Conservation (phyloP, 2,329 filamentous ascomycete species). For the Colletotrichum trifolii region DNA sequence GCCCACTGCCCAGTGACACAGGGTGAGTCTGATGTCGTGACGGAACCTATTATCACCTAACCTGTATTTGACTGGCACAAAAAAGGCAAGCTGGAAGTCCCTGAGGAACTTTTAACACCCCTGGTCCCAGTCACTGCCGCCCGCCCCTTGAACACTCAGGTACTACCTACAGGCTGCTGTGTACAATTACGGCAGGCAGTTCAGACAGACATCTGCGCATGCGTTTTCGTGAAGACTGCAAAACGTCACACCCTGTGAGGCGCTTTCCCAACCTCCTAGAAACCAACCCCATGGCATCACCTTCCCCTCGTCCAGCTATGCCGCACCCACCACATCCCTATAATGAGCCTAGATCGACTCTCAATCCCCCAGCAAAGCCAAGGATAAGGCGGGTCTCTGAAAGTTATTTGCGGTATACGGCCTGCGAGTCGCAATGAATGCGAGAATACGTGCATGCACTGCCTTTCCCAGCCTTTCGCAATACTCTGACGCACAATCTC, state of each 20-base stretch:
- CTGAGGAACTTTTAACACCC: conserved; percentile 2
- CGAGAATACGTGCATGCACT: conserved; percentile 27
- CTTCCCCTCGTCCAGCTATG: conserved; percentile 16
- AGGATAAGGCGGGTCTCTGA: conserved; percentile 18
- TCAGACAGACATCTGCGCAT: background rate
- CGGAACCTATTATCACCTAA: too few relatives aligned
- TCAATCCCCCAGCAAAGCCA: background rate
- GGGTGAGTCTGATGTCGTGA: too few relatives aligned
- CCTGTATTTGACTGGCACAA: background rate
- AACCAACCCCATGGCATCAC: conserved; percentile 31
- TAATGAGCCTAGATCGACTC: conserved; percentile 9
- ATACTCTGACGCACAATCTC: conserved; percentile 10
- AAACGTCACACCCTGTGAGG: conserved; percentile 18
- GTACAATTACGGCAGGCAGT: too few relatives aligned
- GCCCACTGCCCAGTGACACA: too few relatives aligned
- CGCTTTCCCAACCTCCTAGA: conserved; percentile 26
- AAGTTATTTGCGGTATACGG: background rate
- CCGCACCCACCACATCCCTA: background rate
- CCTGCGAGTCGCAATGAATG: conserved; percentile 10
- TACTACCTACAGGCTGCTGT: conserved; percentile 4
- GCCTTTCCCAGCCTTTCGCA: conserved; percentile 32
- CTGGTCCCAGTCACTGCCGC: conserved; percentile 31
- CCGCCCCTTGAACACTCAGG: conserved; percentile 7
- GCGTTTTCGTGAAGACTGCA: conserved; percentile 17
- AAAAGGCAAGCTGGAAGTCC: conserved; percentile 8